These are phyloP conservation scores for Apiotrichum gracile DNA, from an alignment of 1,284 basidiomycete genomes.

Conservation along the genomic window DNA sequence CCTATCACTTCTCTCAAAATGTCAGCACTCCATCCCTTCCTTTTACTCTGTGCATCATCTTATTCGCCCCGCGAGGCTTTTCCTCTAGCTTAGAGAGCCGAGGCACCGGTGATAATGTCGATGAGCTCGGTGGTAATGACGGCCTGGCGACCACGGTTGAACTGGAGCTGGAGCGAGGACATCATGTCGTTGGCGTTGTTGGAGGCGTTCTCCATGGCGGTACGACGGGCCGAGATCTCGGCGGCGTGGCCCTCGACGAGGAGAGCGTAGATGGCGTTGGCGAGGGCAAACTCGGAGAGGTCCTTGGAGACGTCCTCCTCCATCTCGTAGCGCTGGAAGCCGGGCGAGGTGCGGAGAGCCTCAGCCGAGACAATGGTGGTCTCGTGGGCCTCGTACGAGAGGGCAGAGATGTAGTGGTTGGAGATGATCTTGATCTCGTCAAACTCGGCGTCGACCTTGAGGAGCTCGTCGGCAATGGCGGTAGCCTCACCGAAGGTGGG, in stretches of 20 bases:
- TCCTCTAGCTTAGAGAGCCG: constrained; percentile 17
- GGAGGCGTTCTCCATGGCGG: constrained; percentile 99
- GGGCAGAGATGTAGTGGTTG: constrained; percentile 92
- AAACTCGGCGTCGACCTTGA: constrained; percentile 77
- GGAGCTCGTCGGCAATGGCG: constrained; percentile 86
- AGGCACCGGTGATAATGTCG: constrained; percentile 27
- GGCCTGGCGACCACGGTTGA: constrained; percentile 99
- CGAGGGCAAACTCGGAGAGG: constrained; percentile 89
- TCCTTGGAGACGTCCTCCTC: constrained; percentile 93
- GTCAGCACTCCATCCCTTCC: neutral
- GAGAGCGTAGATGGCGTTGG: constrained; percentile 92
- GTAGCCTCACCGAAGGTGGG: constrained; percentile 96
- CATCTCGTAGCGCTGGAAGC: constrained; percentile 89
- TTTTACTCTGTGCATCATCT: constrained; percentile 14
- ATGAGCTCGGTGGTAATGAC: constrained; percentile 57
- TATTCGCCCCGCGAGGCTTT: constrained; percentile 7
- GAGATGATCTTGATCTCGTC: constrained; percentile 83
- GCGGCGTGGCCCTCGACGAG: constrained; percentile 95
- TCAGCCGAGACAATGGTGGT: constrained; percentile 76
- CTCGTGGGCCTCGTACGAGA: constrained; percentile 79
- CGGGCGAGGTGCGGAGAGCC: constrained; percentile 70
- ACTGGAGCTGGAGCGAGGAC: constrained; percentile 75
- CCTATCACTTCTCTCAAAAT: neutral
- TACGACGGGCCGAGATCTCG: constrained; percentile 71
- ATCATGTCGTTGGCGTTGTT: constrained; percentile 97